Evolutionary conservation across 441 rosid genomes (phyloP), one percentile per base, ranked within the genome.

Genomic region (Daphne laureola): DNA sequence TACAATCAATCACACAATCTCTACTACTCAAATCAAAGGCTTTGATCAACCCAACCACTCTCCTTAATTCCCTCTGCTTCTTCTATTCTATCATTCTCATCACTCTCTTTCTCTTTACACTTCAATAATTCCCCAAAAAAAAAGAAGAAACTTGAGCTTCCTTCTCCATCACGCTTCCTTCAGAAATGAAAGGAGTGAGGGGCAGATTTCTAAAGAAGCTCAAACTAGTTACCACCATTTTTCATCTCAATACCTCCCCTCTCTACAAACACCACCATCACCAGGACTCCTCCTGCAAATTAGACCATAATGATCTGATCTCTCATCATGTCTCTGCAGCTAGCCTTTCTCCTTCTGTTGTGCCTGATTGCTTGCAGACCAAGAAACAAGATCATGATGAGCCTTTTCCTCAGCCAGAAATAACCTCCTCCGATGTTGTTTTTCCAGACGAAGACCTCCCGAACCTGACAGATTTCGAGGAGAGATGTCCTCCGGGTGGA

Each of bases 401-500:
- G 68, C 8, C 13, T 16, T 64, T 42, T 31, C 36, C 41, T 41
- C 73, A 67, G 49, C 53, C 53, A 49, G 26, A 51, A 41, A 23
- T n/a, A n/a, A n/a, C n/a, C n/a, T n/a, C n/a, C n/a, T n/a, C 25
- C 25, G 25, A 21, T 21, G 25, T 60, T 21, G 25, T 60, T 40
- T 25, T 26, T 59, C 42, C 56, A 67, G 25, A 63, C n/a, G 59
- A 64, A 49, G 65, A 63, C 42, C 5, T 46, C 18, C 64, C 56
- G 3, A 64, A 54, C 54, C 57, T 84, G 1, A 31, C 58, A 53
- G 82, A 69, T 8, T 82, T 76, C 17, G 76, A 77, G 62, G 76
- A 73, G 66, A 81, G 67, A 51, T 84, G 81, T 43, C 94, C 88
- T 7, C 91, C 93, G 0, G 86, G 80, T 54, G 94, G 90, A 51